Evolutionary conservation across 495 filamentous ascomycete genomes (phyloP).

Genomic region (Entonaema liquescens): DNA sequence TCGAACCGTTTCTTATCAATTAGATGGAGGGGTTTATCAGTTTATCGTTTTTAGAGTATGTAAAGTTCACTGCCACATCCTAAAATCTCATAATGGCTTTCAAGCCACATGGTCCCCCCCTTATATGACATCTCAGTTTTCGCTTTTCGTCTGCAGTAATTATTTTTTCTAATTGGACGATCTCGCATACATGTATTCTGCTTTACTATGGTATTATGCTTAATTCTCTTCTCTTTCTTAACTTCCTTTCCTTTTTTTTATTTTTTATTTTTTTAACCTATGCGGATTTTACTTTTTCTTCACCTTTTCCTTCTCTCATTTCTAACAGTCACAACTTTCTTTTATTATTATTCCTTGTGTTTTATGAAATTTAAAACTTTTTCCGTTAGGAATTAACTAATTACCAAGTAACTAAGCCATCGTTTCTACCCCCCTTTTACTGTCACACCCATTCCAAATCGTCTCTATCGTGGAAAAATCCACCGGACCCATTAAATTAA

Average conservation of each 20-base stretch:
- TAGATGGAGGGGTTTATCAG: not conserved
- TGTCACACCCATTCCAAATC: slow-evolving; percentile 11
- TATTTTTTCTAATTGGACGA: slow-evolving; percentile 10
- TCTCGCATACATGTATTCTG: not conserved
- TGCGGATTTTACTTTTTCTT: not conserved
- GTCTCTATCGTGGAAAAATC: too few species aligned
- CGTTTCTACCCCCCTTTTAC: not conserved
- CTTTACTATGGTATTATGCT: not conserved
- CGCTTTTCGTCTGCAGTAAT: not conserved
- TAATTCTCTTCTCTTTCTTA: not conserved
- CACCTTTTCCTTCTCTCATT: not conserved
- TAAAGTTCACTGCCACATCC: not conserved
- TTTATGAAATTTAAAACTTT: slow-evolving; percentile 8
- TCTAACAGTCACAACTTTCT: not conserved
- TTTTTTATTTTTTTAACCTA: not conserved
- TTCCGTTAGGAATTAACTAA: slow-evolving; percentile 8
- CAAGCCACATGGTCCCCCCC: not conserved
- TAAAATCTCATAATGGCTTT: not conserved
- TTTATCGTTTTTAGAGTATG: not conserved
- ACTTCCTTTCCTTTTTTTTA: not conserved
- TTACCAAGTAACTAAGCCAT: not conserved
- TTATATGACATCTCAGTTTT: slow-evolving; percentile 1
- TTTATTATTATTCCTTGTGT: not conserved
- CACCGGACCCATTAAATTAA: too few species aligned
- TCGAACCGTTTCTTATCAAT: not conserved